Conservation (phyloP, 2,329 filamentous ascomycete species). For the Aureobasidium zeae region DNA sequence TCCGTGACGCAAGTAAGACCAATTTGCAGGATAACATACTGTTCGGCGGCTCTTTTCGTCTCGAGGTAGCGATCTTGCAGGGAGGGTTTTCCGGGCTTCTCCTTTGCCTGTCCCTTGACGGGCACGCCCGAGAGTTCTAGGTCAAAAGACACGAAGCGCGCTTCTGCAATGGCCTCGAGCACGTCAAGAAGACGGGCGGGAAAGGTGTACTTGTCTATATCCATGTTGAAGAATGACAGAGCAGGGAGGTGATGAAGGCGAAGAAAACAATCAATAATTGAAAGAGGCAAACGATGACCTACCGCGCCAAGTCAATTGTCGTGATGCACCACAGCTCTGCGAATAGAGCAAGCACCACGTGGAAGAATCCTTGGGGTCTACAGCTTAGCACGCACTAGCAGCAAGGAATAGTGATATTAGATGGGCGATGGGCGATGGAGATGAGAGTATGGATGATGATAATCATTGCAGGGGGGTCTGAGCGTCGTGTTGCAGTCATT, state of each 20-base stretch:
- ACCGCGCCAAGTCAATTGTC: constrained; percentile 12
- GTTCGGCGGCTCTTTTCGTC: constrained; percentile 50
- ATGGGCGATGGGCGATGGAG: too few species aligned
- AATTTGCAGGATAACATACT: constrained; percentile 56
- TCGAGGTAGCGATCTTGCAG: constrained; percentile 55
- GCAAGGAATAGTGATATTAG: too few species aligned
- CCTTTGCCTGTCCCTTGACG: constrained; percentile 28
- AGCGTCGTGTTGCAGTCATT: background rate
- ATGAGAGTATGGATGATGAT: background rate
- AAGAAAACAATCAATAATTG: constrained; percentile 9
- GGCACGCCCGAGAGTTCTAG: constrained; percentile 58
- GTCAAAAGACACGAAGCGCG: constrained; percentile 55
- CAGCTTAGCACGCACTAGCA: too few species aligned
- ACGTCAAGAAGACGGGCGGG: constrained; percentile 45
- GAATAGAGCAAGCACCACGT: constrained; percentile 5
- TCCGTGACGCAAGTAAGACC: constrained; percentile 58
- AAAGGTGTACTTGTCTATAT: constrained; percentile 45
- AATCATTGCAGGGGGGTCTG: background rate
- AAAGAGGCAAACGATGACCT: constrained; percentile 12
- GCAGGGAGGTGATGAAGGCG: constrained; percentile 11
- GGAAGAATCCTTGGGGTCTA: background rate
- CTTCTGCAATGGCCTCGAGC: constrained; percentile 48
- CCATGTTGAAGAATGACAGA: constrained; percentile 38
- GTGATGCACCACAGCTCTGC: background rate
- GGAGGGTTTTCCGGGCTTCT: constrained; percentile 37